These are phyloP conservation scores for Simplicillium sp. DNA, from an alignment of 2,329 filamentous ascomycete species.

Conservation along the genomic window DNA sequence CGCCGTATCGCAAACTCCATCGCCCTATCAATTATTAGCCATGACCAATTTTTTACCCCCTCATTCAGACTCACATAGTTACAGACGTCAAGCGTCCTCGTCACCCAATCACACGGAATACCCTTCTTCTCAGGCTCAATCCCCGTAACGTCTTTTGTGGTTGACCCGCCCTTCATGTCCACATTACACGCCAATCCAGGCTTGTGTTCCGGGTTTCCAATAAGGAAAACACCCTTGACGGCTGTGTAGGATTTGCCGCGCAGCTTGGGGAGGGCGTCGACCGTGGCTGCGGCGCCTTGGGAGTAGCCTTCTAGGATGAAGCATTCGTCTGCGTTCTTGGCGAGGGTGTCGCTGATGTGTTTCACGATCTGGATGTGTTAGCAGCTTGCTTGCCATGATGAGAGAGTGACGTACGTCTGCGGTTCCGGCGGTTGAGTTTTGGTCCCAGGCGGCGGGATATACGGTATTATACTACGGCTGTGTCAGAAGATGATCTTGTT, in stretches of 20 bases:
- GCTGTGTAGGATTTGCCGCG: neutral
- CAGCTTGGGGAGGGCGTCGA: conserved; percentile 1
- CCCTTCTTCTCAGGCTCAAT: neutral
- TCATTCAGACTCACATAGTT: conserved; percentile 1
- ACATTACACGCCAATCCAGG: conserved; percentile 1
- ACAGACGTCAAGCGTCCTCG: conserved; percentile 1
- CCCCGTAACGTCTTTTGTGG: neutral
- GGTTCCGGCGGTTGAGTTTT: neutral
- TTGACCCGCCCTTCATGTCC: conserved; percentile 1
- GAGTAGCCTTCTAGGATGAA: conserved; percentile 4
- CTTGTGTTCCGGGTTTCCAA: conserved; percentile 1
- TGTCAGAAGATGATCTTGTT: neutral
- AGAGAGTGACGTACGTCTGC: neutral
- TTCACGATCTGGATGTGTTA: neutral
- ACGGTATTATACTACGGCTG: conserved; percentile 1
- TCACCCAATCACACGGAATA: conserved; percentile 1
- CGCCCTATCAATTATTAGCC: neutral
- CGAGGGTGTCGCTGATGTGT: neutral
- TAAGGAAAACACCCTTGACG: conserved; percentile 1
- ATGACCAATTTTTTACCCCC: too few species aligned
- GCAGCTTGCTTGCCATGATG: too few species aligned
- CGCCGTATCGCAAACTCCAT: conserved; percentile 1
- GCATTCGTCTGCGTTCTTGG: neutral
- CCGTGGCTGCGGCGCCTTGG: conserved; percentile 1
- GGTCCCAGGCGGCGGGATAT: conserved; percentile 2